Evolutionary conservation across 345 rosid genomes (phyloP), one percentile per base, ranked within the genome.

Genomic region (Pelargonium nanum): DNA sequence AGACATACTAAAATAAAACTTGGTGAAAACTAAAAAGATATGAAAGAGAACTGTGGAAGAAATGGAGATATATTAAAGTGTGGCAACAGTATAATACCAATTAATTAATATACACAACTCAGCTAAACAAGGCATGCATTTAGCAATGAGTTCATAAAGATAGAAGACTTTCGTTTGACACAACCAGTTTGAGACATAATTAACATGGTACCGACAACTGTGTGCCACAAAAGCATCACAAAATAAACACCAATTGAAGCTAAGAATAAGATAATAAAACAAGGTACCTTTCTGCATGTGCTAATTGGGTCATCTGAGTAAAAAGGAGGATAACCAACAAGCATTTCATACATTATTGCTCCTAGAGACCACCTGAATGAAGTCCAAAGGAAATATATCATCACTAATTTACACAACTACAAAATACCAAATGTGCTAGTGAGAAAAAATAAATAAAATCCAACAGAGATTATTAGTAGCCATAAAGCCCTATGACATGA

Each of bases 321-420:
- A 78, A 91, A 91, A 26, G 98, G 98, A 68, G 98, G 96, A 69
- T 88, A 91, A 62, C 98, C 98, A 64, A 84, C 89, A 55, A 91
- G 91, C 98, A 91, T 91, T 77, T 91, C 98, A 53, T 91, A 91
- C 96, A 88, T 81, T 65, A 88, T 91, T 66, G 98, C 98, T 67
- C 98, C 96, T 44, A 91, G 81, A 26, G 98, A 91, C 96, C 98
- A 91, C 96, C 98, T 91, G 75, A 62, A 76, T 16, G 62, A 75
- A 69, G 53, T 19, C 21, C 45, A 75, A 63, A 24, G 25, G 54
- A 54, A 54, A 67, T 34, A 68, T 23, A 26, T 57, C 52, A 19
- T 5, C 7, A 25, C 50, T 22, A 60, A 22, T 26, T 60, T 55
- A 57, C 51, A 30, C 34, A 45, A 24, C 21, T 61, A 59, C 12